Percentiles rank a stretch among this genome's conserved stretches.
Evolutionary conservation across 805 yeast species (phyloP).

Genomic region (Saccharomycopsis microspora): DNA sequence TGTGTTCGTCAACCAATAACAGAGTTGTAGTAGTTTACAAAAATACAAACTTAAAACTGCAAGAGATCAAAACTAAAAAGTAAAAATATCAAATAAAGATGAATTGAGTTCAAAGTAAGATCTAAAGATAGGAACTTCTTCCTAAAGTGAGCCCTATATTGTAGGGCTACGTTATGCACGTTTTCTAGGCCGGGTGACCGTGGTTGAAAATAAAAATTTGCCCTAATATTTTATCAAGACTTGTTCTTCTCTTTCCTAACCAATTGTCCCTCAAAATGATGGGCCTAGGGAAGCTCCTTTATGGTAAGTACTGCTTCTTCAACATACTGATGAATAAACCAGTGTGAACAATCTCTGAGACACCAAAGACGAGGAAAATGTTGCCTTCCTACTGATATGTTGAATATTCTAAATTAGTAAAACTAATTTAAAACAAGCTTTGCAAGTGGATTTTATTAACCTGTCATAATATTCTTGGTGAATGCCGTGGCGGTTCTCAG

Average conservation of each 20-base stretch:
- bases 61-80: too few relatives aligned
- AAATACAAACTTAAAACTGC: too few relatives aligned
- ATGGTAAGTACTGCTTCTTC: constrained; percentile 24
- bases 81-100: too few relatives aligned
- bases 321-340: constrained; percentile 2
- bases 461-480: constrained; percentile 35
- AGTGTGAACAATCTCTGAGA: constrained; percentile 7
- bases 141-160: too few relatives aligned
- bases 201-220: neutral
- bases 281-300: constrained; percentile 43
- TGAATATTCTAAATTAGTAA: neutral
- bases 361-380: constrained; percentile 5
- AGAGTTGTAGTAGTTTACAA: too few relatives aligned
- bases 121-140: too few relatives aligned
- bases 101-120: too few relatives aligned
- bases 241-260: neutral
- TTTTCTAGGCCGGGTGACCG: too few relatives aligned
- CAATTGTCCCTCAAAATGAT: constrained; percentile 30
- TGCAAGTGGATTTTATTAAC: neutral
- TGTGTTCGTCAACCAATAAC: too few relatives aligned
- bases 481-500: constrained; percentile 50
- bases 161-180: too few relatives aligned
- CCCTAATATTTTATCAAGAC: neutral
- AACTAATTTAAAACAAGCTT: neutral
- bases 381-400: constrained; percentile 6